Conservation (phyloP, 2,329 filamentous ascomycete genomes). For the Ascocoryne sarcoides region DNA sequence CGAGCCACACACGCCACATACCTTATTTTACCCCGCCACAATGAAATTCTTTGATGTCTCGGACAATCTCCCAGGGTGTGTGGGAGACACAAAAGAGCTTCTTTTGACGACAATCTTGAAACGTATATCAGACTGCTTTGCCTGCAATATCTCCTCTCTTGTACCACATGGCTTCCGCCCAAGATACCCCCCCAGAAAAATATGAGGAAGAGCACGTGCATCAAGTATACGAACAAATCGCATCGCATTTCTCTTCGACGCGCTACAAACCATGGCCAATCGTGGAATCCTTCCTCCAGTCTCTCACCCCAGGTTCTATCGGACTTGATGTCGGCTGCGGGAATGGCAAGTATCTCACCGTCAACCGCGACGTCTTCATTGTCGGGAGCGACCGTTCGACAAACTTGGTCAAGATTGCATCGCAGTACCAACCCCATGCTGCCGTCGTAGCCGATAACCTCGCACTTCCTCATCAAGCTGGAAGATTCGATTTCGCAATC, state of each 20-base stretch:
- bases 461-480: constrained; percentile 65
- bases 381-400: constrained; percentile 76
- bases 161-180: too few relatives aligned
- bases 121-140: too few relatives aligned
- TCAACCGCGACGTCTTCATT: constrained; percentile 71
- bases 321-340: constrained; percentile 92
- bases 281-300: constrained; percentile 67
- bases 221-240: constrained; percentile 80
- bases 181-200: constrained; percentile 30
- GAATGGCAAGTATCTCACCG: constrained; percentile 88
- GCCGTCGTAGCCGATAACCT: constrained; percentile 76
- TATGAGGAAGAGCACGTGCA: constrained; percentile 90
- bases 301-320: constrained; percentile 58
- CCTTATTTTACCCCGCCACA: too few relatives aligned
- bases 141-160: too few relatives aligned
- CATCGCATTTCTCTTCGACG: constrained; percentile 74
- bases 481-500: constrained; percentile 75
- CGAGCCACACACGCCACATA: too few relatives aligned
- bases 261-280: constrained; percentile 86
- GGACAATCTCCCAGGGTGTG: too few relatives aligned
- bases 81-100: too few relatives aligned
- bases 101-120: too few relatives aligned
- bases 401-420: constrained; percentile 44
- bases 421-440: constrained; percentile 45
- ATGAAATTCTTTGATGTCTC: too few relatives aligned